A percentile compares a stretch with the other conserved stretches of the same genome.
Conservation (phyloP, 352 stramenopile genomes). For the Pythium scleroteichum region DNA sequence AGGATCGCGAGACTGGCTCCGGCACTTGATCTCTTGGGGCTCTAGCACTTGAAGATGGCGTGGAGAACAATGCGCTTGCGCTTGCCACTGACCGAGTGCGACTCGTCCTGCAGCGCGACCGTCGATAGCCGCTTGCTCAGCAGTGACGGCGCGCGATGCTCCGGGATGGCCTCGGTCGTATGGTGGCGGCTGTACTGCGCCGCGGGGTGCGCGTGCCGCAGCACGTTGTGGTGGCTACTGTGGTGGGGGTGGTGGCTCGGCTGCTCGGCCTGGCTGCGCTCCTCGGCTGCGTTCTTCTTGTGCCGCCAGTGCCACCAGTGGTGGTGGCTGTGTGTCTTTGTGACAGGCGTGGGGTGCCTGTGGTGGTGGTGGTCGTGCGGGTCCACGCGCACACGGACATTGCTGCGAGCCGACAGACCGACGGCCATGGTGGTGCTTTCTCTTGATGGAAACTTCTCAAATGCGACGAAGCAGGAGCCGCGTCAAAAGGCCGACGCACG, state of each 20-base stretch:
- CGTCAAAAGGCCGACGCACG: not conserved
- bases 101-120: conserved; percentile 17
- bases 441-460: conserved; percentile 5
- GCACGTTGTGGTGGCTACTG: conserved; percentile 4
- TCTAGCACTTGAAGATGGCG: conserved; percentile 26
- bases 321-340: conserved; percentile 7
- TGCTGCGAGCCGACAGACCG: conserved; percentile 11
- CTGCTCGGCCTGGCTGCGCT: not conserved
- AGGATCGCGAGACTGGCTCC: not conserved
- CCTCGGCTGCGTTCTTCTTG: conserved; percentile 10
- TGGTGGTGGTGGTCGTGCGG: conserved; percentile 22
- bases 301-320: conserved; percentile 22
- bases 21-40: not conserved
- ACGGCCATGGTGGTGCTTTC: conserved; percentile 14
- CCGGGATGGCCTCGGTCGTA: conserved; percentile 4
- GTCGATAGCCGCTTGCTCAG: conserved; percentile 20
- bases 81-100: conserved; percentile 2
- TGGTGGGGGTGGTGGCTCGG: not conserved
- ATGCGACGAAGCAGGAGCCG: conserved; percentile 16
- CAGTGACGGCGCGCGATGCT: conserved; percentile 3
- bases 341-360: not conserved
- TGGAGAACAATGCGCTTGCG: conserved; percentile 27
- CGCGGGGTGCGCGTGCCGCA: not conserved
- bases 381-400: conserved; percentile 7
- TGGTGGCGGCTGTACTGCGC: not conserved